These are phyloP conservation scores for Copromyces sp. DNA, from an alignment of 495 filamentous ascomycete species.

Conservation along the genomic window DNA sequence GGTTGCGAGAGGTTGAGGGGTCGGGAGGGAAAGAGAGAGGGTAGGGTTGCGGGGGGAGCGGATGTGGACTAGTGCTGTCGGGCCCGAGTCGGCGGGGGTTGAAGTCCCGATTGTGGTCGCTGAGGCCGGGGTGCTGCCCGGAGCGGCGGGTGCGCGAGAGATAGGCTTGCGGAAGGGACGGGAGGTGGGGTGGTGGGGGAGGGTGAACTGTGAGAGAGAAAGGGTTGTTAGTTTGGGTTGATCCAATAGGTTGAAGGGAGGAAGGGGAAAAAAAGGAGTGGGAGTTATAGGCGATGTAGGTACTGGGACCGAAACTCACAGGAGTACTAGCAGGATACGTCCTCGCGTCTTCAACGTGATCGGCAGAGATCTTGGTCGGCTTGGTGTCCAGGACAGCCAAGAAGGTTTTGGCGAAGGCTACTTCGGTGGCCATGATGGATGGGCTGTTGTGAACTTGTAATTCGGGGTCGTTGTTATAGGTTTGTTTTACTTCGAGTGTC, in stretches of 20 bases:
- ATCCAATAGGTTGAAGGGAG: not conserved
- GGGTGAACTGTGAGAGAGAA: slow-evolving; percentile 28
- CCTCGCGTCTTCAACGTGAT: slow-evolving; percentile 78
- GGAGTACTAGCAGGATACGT: slow-evolving; percentile 57
- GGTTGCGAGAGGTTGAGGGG: slow-evolving; percentile 39
- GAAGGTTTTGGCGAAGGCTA: slow-evolving; percentile 73
- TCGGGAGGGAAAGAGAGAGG: slow-evolving; percentile 49
- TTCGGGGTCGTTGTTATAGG: not conserved
- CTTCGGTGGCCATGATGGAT: slow-evolving; percentile 43
- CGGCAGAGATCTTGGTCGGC: slow-evolving; percentile 64
- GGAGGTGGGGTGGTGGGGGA: slow-evolving; percentile 32
- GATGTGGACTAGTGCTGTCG: slow-evolving; percentile 36
- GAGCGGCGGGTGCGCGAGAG: not conserved
- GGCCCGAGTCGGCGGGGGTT: slow-evolving; percentile 33
- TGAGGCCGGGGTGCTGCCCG: not conserved
- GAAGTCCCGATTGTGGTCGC: slow-evolving; percentile 22
- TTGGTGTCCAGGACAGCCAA: slow-evolving; percentile 67
- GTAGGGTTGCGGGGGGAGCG: slow-evolving; percentile 67
- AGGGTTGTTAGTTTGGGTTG: no score
- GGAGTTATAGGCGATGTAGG: not conserved
- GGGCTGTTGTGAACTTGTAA: not conserved
- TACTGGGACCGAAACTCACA: slow-evolving; percentile 40
- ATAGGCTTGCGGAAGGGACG: slow-evolving; percentile 8
- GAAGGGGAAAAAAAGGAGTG: not conserved
- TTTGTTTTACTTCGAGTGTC: not conserved